A percentile compares a stretch with the other conserved stretches of the same genome.
Conservation (phyloP, 106 monocot genomes). For the Narthecium ossifragum region DNA sequence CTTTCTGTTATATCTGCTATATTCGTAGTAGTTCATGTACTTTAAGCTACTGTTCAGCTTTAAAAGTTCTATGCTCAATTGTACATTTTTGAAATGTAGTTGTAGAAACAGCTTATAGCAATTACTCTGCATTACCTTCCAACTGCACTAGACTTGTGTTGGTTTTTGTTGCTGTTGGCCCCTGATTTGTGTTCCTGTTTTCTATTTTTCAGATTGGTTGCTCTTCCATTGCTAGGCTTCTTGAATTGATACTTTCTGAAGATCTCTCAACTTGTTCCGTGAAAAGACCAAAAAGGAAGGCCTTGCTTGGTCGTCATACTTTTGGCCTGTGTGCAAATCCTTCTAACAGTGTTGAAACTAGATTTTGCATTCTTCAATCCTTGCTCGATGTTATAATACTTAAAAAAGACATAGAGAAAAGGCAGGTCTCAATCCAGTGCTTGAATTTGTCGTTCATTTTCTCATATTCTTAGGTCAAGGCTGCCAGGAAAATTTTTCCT, state of each 20-base stretch:
- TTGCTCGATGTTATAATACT: constrained; percentile 72
- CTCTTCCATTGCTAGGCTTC: constrained; percentile 34
- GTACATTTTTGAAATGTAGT: too few relatives aligned
- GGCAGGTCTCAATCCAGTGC: constrained; percentile 26
- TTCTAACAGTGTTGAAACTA: constrained; percentile 17
- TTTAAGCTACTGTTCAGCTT: too few relatives aligned
- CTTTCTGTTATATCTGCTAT: too few relatives aligned
- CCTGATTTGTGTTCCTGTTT: constrained; percentile 1
- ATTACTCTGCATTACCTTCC: too few relatives aligned
- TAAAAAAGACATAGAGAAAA: constrained; percentile 65
- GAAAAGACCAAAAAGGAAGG: constrained; percentile 43
- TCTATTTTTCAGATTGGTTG: constrained; percentile 43
- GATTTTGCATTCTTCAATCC: constrained; percentile 41
- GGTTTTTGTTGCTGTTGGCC: too few relatives aligned
- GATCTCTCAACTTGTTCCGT: constrained; percentile 12
- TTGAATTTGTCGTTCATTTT: neutral
- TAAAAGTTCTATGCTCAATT: too few relatives aligned
- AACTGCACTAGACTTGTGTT: too few relatives aligned
- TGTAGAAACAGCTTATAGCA: too few relatives aligned
- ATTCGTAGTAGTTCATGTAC: too few relatives aligned
- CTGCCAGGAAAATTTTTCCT: neutral
- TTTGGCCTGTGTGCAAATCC: constrained; percentile 11
- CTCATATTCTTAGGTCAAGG: neutral
- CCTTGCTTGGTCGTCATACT: constrained; percentile 1
- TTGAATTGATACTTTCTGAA: constrained; percentile 31